Conservation (phyloP, 257 asterid species). For the Solanum chmielewskii region DNA sequence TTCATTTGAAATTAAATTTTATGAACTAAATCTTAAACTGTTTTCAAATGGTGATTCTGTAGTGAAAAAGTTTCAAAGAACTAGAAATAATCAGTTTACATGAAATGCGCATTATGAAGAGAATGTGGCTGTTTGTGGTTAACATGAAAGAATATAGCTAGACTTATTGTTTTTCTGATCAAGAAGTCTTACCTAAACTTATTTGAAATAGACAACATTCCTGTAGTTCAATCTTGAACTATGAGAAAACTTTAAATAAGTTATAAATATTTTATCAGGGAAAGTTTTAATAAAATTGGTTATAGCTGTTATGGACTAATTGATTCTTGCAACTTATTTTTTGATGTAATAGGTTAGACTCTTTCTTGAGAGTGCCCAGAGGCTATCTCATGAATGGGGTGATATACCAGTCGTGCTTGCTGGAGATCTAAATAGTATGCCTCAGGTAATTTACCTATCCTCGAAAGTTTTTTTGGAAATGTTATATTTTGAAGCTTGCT, state of each 20-base stretch:
- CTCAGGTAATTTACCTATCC: constrained; percentile 34
- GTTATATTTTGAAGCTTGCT: not conserved
- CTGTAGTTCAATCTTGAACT: not conserved
- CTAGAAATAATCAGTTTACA: not conserved
- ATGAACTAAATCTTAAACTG: not conserved
- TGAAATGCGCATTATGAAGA: not conserved
- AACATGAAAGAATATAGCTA: not conserved
- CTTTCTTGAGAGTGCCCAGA: constrained; percentile 64
- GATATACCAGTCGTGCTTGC: constrained; percentile 57
- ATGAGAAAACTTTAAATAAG: not conserved
- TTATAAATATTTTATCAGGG: not conserved
- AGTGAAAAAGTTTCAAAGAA: not conserved
- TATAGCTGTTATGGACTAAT: not conserved
- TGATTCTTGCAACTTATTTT: not conserved
- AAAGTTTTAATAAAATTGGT: not conserved
- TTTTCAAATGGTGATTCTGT: not conserved
- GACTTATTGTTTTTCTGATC: not conserved
- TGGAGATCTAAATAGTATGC: constrained; percentile 76
- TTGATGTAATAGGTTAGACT: constrained; percentile 46
- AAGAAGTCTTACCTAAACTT: not conserved
- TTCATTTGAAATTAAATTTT: not conserved
- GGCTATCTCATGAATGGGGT: constrained; percentile 74
- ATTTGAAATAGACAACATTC: not conserved
- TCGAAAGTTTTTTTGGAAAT: not conserved
- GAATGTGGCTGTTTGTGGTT: not conserved